Base-by-base conservation (phyloP, 345 rosid species). In the Psidium guajava region DNA sequence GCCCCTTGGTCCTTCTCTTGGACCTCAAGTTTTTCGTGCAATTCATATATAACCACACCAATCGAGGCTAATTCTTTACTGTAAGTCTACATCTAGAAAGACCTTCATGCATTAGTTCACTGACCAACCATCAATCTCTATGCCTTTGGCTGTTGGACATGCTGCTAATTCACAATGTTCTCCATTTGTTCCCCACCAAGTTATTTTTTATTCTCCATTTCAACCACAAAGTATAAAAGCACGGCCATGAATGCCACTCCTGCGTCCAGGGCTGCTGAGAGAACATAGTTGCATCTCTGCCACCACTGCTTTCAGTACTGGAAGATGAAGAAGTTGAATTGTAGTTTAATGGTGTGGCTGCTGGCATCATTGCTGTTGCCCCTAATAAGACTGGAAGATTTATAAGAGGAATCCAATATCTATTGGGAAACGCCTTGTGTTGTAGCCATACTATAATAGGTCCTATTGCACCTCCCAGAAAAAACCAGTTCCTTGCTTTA, bases 341-440 rank as follows among this genome's bases (percentile, higher is more conserved):
- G 88, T 92, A 93, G 91, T 95, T 96, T 51, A 96, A 84, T 7
- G 98, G 89, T 4, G 98, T 93, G 42, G 98, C 98, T 2, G 95
- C 92, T 36, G 98, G 98, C 98, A 95, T 96, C 91, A 82, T 88
- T 5, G 83, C 94, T 36, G 98, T 95, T 77, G 96, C 92, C 88
- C 98, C 98, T 47, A 96, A 92, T 56, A 96, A 93, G 85, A 96
- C 97, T 8, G 98, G 98, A 64, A 96, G 97, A 89, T 96, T 96
- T 81, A 95, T 92, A 2, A 96, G 91, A 57, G 93, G 96, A 84
- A 94, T 96, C 99, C 99, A 96, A 42, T 94, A 84, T 87, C 93
- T 91, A 86, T 87, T 89, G 55, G 99, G 98, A 87, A 96, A 95
- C 50, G 92, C 85, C 89, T 91, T 96, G 91, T 96, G 97, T 16